Evolutionary conservation across 1,139 yeast genomes (phyloP), one percentile per base, ranked within the genome.

Genomic region (Citeromyces hawaiiensis): DNA sequence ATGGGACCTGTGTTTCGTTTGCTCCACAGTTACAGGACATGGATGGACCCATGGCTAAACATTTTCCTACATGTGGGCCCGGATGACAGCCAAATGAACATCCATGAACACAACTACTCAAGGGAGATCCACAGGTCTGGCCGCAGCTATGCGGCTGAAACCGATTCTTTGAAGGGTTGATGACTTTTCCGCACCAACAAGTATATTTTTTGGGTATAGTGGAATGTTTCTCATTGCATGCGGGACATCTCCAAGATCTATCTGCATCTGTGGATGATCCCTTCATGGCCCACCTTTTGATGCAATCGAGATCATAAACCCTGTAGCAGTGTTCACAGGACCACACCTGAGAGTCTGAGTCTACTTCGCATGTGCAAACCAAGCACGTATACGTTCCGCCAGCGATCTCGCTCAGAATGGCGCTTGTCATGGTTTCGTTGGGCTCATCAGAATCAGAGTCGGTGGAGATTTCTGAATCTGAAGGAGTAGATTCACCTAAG

Each of bases 121-220:
- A 62, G 39, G 65, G 61, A 16, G 62, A 61, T 40, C 70, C 70
- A 60, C 96, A 87, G 1, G 86, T 68, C 56, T 82, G 87, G 4
- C 96, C 96, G 65, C 97, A 88, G 42, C 93, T 79, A 49, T 87
- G 93, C 0, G 96, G 96, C 44, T 72, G 61, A 41, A 78, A 59
- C 11, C 69, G 63, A 48, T 80, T 77, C 4, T 67, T 60, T 14
- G 59, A 63, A 0, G 96, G 96, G 47, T 83, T 73, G 15, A 72
- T 61, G 2, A 70, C 72, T 50, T 83, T 80, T 2, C 91, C 88
- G 64, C 96, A 87, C 97, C 97, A 87, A 54, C 97, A 87, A 1
- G 82, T 73, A 55, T 82, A 81, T 38, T 66, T 64, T 30, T 62
- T 58, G 0, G 93, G 93, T 4, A 77, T 63, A 43, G 63, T 64